Percentiles rank a stretch among this genome's conserved stretches.
Conservation (phyloP, 768 basidiomycete species). For the Paxillus involutus region DNA sequence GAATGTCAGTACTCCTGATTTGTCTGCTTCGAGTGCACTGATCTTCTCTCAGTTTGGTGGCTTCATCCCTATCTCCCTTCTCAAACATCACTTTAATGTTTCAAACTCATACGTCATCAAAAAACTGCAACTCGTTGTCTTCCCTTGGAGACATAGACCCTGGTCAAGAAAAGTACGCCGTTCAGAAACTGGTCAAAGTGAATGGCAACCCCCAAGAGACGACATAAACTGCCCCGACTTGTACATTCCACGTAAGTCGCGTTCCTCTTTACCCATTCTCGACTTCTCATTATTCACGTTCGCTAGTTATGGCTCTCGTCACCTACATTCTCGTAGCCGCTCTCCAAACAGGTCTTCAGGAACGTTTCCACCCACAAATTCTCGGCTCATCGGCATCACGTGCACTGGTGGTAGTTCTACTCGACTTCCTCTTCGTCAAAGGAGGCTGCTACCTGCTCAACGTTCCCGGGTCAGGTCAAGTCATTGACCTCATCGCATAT, state of each 20-base stretch:
- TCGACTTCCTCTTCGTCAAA: constrained; percentile 89
- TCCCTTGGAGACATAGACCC: constrained; percentile 91
- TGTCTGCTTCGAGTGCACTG: constrained; percentile 3
- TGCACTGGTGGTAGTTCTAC: constrained; percentile 77
- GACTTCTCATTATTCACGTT: constrained; percentile 13
- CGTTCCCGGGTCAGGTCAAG: constrained; percentile 68
- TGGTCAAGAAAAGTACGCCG: constrained; percentile 74
- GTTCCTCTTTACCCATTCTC: background rate
- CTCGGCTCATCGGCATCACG: constrained; percentile 86
- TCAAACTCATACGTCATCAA: constrained; percentile 93
- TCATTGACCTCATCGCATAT: constrained; percentile 86
- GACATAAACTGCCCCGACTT: constrained; percentile 96
- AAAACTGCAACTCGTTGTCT: constrained; percentile 86
- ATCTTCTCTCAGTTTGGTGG: constrained; percentile 62
- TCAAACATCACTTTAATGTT: constrained; percentile 95
- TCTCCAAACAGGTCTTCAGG: constrained; percentile 77
- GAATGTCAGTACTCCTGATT: constrained; percentile 58
- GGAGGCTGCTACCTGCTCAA: constrained; percentile 92
- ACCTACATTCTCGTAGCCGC: constrained; percentile 93
- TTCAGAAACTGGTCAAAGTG: constrained; percentile 60
- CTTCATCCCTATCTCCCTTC: constrained; percentile 68
- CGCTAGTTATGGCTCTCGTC: constrained; percentile 87
- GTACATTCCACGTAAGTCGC: constrained; percentile 82
- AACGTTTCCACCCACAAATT: constrained; percentile 84
- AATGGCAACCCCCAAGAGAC: constrained; percentile 88